Evolutionary conservation across 2,329 filamentous ascomycete species (phyloP), one percentile per base, ranked within the genome.

Genomic region (Ophiostoma ips): DNA sequence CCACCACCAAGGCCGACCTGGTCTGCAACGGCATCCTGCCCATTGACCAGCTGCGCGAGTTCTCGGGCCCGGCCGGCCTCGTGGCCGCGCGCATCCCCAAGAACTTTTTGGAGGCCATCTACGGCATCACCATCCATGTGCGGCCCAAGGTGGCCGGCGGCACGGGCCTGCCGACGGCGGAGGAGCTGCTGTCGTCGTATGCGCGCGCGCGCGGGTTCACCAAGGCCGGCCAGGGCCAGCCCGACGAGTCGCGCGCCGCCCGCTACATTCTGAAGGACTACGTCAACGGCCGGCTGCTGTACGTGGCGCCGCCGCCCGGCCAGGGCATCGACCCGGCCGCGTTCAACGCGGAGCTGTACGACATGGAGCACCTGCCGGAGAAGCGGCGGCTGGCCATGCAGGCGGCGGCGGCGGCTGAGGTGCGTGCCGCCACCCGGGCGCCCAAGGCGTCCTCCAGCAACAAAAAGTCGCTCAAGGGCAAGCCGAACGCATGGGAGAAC

Each of bases 41-140:
- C 11, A 98, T 98, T 59, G 92, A 98, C 64, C 92, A 98, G 66
- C 75, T 96, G 58, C 80, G 92, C 55, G 92, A 98, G 63, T 94
- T 84, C 69, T 89, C 81, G 3, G 92, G 92, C 1, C 92, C 92
- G 1, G 83, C 83, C 16, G 81, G 79, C 0, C 75, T 98, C 3
- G 84, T 98, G 28, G 81, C 89, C 1, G 77, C 84, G 52, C 79
- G 92, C 48, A 87, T 98, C 50, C 94, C 92, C 1, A 81, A 92
- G 62, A 68, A 76, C 8, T 96, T 95, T 69, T 70, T 98, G 5
- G 92, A 98, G 65, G 87, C 88, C 30, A 72, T 95, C 3, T 98
- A 98, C 65, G 92, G 92, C 48, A 89, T 98, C 68, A 84, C 83
- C 60, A 95, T 98, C 58, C 69, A 77, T 52, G 88, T 77, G 0